Evolutionary conservation across 352 stramenopile genomes (phyloP), one percentile per base, ranked within the genome.

Genomic region (Pythium folliculosum): DNA sequence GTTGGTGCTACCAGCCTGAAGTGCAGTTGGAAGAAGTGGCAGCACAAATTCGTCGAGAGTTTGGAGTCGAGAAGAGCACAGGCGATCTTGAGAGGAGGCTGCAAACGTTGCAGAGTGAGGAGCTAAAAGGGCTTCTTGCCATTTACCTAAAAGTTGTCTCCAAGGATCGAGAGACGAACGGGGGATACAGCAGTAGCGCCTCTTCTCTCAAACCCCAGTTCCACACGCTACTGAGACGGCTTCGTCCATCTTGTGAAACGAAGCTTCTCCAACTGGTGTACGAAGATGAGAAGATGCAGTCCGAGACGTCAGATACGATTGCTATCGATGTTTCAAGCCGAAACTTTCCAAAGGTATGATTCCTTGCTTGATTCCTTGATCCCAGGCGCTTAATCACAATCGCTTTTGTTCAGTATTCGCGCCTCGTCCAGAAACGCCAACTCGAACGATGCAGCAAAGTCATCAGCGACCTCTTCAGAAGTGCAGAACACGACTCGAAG

Each of bases 231-330:
- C 65, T 93, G 6, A 76, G 80, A 27, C 79, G 77, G 25, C 74
- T 80, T 9, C 74, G 77, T 16, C 81, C 81, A 6, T 81, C 74
- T 0, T 91, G 82, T 30, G 82, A 91, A 62, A 86, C 73, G 0
- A 73, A 73, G 27, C 73, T 91, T 17, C 83, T 90, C 19, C 82
- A 90, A 54, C 73, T 90, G 30, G 72, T 87, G n/a, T 89, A 91
- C 60, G 73, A 86, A 37, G 65, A 80, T 27, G 73, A 89, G n/a
- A 91, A 93, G 55, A 58, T 65, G 47, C 67, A 82, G 17, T 69
- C 72, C 2, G 75, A 88, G 51, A 30, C 63, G 0, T 77, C 64
- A 2, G 82, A 91, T 22, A 84, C 68, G 59, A 61, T 91, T 21
- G 45, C 37, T 22, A 54, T 93, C 21, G 82, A 91, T 59, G 69